Evolutionary conservation across 441 rosid species (phyloP).

Genomic region (Erodium chrysanthum): DNA sequence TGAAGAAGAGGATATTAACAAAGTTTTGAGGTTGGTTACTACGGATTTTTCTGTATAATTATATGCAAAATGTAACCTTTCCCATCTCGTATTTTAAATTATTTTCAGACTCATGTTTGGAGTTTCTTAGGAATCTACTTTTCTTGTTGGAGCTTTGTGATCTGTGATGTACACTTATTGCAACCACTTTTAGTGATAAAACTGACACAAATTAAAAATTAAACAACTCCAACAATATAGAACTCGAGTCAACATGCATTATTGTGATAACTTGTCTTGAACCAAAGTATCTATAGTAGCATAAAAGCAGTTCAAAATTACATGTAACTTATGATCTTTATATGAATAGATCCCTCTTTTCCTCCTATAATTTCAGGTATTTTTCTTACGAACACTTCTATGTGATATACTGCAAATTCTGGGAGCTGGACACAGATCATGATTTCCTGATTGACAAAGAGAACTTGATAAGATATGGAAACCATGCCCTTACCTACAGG

Average conservation of each 20-base stretch:
- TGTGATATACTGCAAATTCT: conserved; percentile 96
- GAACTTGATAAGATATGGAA: conserved; percentile 94
- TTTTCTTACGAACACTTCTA: conserved; percentile 98
- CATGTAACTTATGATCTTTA: not conserved
- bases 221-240: not conserved
- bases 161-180: not conserved
- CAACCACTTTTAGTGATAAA: not conserved
- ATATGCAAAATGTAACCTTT: not conserved
- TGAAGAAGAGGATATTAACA: conserved; percentile 97
- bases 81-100: not conserved
- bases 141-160: not conserved
- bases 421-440: conserved; percentile 96
- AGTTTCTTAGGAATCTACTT: not conserved
- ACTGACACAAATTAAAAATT: not conserved
- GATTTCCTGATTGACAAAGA: conserved; percentile 96
- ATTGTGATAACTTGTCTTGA: not conserved
- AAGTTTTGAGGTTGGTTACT: conserved; percentile 69
- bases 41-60: conserved; percentile 3
- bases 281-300: not conserved
- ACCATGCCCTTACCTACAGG: conserved; percentile 95
- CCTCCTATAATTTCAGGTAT: conserved; percentile 35
- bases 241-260: not conserved
- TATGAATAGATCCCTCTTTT: not conserved
- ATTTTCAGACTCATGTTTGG: not conserved
- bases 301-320: too few relatives aligned